Base-by-base conservation (phyloP, 1,139 yeast genomes). In the Suhomyces ambrosiae region DNA sequence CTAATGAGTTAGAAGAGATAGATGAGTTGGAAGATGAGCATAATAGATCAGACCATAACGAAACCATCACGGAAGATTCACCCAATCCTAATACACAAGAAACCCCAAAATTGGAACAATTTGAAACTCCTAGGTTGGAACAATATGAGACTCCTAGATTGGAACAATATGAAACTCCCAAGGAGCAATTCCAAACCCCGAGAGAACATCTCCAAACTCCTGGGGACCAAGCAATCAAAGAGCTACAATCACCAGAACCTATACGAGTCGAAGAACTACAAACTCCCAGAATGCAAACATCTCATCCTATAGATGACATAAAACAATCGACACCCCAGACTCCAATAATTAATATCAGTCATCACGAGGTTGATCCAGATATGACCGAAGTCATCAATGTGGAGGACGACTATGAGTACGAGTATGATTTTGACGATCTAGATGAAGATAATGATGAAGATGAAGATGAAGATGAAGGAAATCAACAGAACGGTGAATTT, bases 401-500 rank as follows among this genome's bases (percentile, higher is more conserved):
- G 2, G 41, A 37, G 8, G 42, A 34, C 12, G 43, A 48, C 2
- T 46, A 46, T 15, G 58, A 52, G 25, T 57, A 52, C 18, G 46
- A 46, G 3, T 46, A 44, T 25, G 49, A 52, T 25, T 48, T 42
- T n/a, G 45, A 41, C 12, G 48, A 38, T 4, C 35, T 26, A 5
- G 42, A 48, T 2, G 47, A 45, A 18, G 58, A 52, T 19, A 56
- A 51, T 12, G 47, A 46, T 1, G 46, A 43, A 18, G 49, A 52
- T 16, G 49, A 42, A n/a, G 53, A 47, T 14, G 40, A 37, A 18
- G 48, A 40, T 21, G 47, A 45, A 10, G 43, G 38, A 15, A 35
- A 28, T 12, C 22, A 36, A 21, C 31, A 35, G 7, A 34, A 35
- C 11, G 45, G 41, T 2, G 44, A 38, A n/a, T 41, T 42, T 33